Evolutionary conservation across 2,329 filamentous ascomycete species (phyloP), one percentile per base, ranked within the genome.

Genomic region (Talaromyces verruculosus): DNA sequence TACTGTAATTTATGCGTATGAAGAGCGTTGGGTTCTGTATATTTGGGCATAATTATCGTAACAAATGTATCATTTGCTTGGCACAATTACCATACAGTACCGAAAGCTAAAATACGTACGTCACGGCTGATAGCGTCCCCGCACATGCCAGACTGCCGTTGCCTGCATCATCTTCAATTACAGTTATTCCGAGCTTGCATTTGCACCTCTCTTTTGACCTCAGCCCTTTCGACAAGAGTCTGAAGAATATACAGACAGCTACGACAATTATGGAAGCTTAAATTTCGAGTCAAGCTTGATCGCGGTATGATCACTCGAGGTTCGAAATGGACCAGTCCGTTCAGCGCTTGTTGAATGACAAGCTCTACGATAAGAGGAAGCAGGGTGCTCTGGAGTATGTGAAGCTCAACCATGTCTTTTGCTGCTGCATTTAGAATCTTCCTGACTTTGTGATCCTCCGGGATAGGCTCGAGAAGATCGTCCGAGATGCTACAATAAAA

Each of bases 341-440:
- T 77, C 92, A 96, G 80, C 91, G 94, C 72, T 87, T 93, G 71
- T 85, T 99, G 76, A 96, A 96, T 77, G 95, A 99, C 82, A 99
- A 97, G 87, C 89, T 98, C 76, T 99, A 99, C 79, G 95, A 99
- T 77, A 97, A 96, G 84, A 88, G 96, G 77, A 99, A 99, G 81
- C 89, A 93, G 75, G 95, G 95, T 70, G 95, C 96, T 72, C 87
- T 99, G 66, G 95, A 99, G 93, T 97, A 88, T 39, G 65, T 61
- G 28, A n/a, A 45, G 37, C 39, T 60, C 11, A 25, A 17, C 33
- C 11, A 30, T 39, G 5, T 57, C 11, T 25, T 39, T 35, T 13
- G 3, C 5, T 37, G n/a, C n/a, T 22, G 11, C 25, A 25, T 57
- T 7, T 2, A 2, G 25, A 8, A 2, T 22, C 11, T 58, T 55